These are phyloP conservation scores for Orbilia ellipsospora DNA, from an alignment of 2,329 filamentous ascomycete species.

Conservation along the genomic window DNA sequence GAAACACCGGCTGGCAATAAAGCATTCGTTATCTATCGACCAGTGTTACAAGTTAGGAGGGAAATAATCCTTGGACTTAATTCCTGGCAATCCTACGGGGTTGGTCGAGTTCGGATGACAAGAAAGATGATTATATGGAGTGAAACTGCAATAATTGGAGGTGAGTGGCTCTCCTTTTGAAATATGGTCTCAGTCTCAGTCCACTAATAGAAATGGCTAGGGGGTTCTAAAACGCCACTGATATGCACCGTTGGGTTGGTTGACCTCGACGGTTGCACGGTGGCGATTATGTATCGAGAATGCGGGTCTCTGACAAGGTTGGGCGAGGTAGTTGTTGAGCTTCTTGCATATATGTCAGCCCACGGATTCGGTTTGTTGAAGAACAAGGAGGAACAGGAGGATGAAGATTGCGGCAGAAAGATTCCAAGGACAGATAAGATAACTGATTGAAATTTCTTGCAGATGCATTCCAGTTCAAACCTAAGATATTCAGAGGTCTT, in stretches of 20 bases:
- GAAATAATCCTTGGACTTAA: slow-evolving; percentile 18
- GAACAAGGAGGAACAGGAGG: background rate
- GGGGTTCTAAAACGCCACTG: slow-evolving; percentile 5
- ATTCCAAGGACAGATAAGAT: slow-evolving; percentile 6
- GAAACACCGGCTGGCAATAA: slow-evolving; percentile 7
- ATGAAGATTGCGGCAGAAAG: background rate
- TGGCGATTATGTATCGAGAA: slow-evolving; percentile 16
- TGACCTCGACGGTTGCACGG: slow-evolving; percentile 23
- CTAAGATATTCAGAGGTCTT: too few species aligned
- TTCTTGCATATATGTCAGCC: slow-evolving; percentile 30
- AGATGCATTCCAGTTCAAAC: too few species aligned
- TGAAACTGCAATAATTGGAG: slow-evolving; percentile 19
- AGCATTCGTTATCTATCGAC: slow-evolving; percentile 12
- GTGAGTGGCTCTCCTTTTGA: background rate
- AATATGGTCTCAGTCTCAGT: background rate
- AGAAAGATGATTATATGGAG: slow-evolving; percentile 30
- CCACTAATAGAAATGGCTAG: slow-evolving; percentile 18
- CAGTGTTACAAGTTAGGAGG: slow-evolving; percentile 16
- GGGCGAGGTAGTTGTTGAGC: slow-evolving; percentile 23
- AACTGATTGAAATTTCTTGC: background rate
- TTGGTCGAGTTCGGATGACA: slow-evolving; percentile 35
- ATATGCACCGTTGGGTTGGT: slow-evolving; percentile 24
- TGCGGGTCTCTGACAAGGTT: slow-evolving; percentile 26
- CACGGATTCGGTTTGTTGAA: background rate
- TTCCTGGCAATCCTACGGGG: slow-evolving; percentile 48